These are phyloP conservation scores for Apiospora phragmitis DNA, from an alignment of 2,329 filamentous ascomycete species.

Conservation along the genomic window DNA sequence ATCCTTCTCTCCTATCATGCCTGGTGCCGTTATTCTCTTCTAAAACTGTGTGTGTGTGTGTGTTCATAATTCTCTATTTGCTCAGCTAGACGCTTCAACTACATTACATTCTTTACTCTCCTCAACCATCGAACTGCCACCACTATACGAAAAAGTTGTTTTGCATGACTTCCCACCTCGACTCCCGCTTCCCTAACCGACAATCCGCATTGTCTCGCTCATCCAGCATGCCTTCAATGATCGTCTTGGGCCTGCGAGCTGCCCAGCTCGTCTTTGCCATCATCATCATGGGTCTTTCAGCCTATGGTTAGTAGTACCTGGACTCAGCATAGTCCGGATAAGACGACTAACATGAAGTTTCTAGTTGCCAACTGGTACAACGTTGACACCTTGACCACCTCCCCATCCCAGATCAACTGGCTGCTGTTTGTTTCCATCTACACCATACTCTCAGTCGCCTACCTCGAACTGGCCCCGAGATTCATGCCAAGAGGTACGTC, in stretches of 20 bases:
- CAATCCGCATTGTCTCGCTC: constrained; percentile 21
- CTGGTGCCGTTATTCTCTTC: constrained; percentile 12
- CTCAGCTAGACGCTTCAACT: neutral
- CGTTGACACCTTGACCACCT: constrained; percentile 51
- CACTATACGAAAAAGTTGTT: constrained; percentile 12
- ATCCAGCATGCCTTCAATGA: constrained; percentile 39
- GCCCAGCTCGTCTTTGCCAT: constrained; percentile 47
- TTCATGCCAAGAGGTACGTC: constrained; percentile 43
- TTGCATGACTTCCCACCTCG: constrained; percentile 29
- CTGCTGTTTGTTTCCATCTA: constrained; percentile 55
- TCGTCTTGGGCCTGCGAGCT: constrained; percentile 45
- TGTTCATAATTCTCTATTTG: constrained; percentile 3
- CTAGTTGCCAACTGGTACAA: constrained; percentile 63
- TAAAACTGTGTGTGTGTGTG: constrained; percentile 3
- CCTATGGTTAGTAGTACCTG: constrained; percentile 44
- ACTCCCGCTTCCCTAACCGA: constrained; percentile 30
- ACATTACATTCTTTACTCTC: constrained; percentile 20
- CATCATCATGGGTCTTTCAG: constrained; percentile 48
- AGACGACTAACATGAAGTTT: neutral
- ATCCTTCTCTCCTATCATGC: constrained; percentile 10
- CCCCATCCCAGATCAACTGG: constrained; percentile 60
- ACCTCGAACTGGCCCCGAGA: constrained; percentile 51
- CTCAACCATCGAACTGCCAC: constrained; percentile 13
- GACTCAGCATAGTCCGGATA: neutral
- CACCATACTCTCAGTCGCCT: constrained; percentile 54